Evolutionary conservation across 2,329 filamentous ascomycete genomes (phyloP).

Genomic region (Calonectria ilicicola): DNA sequence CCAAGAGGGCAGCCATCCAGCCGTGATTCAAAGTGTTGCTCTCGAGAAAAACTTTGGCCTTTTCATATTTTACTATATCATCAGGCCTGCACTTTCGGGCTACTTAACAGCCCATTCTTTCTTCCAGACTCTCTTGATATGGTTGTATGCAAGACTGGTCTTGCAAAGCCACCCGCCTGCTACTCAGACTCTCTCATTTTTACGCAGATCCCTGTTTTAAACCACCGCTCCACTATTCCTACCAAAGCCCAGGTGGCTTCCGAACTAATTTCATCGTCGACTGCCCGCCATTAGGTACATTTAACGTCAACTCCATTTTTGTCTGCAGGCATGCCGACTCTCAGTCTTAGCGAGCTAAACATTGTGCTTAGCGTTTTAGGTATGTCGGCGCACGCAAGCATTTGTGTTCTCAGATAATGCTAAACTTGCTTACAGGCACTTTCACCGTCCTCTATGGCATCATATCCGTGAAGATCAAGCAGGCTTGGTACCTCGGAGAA

Average conservation of each 20-base stretch:
- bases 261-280: no score
- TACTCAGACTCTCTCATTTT: no score
- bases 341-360: neutral
- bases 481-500: conserved; percentile 65
- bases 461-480: conserved; percentile 65
- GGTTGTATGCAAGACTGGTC: no score
- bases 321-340: neutral
- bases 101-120: no score
- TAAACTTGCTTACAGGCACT: conserved; percentile 46
- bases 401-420: neutral
- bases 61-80: neutral
- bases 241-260: no score
- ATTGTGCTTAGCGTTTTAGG: neutral
- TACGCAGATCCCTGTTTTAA: no score
- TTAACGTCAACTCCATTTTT: no score
- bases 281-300: no score
- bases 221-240: no score
- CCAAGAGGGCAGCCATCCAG: neutral
- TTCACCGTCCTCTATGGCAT: conserved; percentile 63
- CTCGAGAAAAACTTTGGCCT: neutral
- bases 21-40: neutral
- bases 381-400: neutral
- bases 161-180: no score
- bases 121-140: no score
- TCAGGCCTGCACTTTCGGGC: no score